Percentiles rank a stretch among this genome's conserved stretches.
Evolutionary conservation across 2,329 filamentous ascomycete genomes (phyloP).

Genomic region (Teratosphaeria nubilosa): DNA sequence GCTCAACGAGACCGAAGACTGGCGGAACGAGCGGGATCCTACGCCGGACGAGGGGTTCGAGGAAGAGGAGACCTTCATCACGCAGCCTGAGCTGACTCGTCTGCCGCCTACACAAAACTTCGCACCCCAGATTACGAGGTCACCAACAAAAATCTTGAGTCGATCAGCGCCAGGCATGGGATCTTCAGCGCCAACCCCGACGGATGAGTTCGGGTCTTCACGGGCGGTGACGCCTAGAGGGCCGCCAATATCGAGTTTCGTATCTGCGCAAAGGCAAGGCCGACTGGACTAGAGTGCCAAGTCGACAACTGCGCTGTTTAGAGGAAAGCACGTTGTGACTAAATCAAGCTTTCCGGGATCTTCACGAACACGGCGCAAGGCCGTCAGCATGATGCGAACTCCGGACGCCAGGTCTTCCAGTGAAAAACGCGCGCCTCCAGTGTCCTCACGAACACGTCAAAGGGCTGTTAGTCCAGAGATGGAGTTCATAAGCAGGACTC

Average conservation of each 20-base stretch:
- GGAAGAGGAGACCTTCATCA: not conserved
- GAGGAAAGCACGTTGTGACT: not conserved
- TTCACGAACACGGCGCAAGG: not conserved
- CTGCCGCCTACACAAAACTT: not conserved
- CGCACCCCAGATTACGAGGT: not conserved
- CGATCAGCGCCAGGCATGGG: not conserved
- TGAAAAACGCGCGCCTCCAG: not conserved
- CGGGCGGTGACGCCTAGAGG: not conserved
- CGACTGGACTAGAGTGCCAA: not conserved
- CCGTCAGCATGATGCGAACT: not conserved
- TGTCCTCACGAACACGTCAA: not conserved
- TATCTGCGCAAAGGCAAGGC: not conserved
- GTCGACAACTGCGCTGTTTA: not conserved
- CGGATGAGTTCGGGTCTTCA: not conserved
- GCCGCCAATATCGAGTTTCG: not conserved
- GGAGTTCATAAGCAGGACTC: not conserved
- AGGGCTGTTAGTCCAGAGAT: not conserved
- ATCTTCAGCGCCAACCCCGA: not conserved
- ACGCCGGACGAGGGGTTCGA: not conserved
- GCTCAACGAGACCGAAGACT: slow-evolving; percentile 30
- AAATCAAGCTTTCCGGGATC: not conserved
- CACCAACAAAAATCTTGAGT: not conserved
- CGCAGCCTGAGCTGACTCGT: not conserved
- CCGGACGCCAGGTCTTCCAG: not conserved
- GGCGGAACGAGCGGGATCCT: slow-evolving; percentile 9